phyloP scores from a whole-genome alignment of 768 basidiomycete genomes.

The Steccherinum ochraceum region DNA sequence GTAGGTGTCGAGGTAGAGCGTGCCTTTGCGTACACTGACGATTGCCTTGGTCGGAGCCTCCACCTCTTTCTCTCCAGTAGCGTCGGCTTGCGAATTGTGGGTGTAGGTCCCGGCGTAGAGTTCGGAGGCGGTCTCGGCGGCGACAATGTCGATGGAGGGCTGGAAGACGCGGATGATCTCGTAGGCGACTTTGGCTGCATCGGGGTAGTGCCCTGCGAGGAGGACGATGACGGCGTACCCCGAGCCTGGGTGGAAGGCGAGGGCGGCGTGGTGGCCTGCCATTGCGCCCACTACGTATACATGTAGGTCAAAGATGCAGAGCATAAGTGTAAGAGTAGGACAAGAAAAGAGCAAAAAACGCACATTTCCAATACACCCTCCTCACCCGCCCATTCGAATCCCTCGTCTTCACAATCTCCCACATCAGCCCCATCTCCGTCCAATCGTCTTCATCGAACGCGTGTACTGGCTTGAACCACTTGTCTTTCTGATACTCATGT shows the following conservation, averaged over 20 bases:
- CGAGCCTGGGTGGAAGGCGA: constrained; percentile 22
- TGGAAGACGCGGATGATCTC: constrained; percentile 21
- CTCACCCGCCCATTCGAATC: constrained; percentile 16
- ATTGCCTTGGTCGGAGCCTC: neutral
- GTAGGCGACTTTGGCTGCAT: constrained; percentile 18
- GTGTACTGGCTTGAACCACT: constrained; percentile 26
- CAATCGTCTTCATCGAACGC: constrained; percentile 24
- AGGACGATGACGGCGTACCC: constrained; percentile 25
- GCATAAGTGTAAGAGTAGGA: neutral
- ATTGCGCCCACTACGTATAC: constrained; percentile 20
- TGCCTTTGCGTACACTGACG: constrained; percentile 15
- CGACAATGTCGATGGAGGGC: constrained; percentile 19
- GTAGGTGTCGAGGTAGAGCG: constrained; percentile 16
- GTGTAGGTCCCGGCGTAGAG: constrained; percentile 22
- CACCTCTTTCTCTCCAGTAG: too few relatives aligned
- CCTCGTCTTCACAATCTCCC: constrained; percentile 19
- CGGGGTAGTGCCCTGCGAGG: constrained; percentile 16
- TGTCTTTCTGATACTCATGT: constrained; percentile 16
- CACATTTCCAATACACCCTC: constrained; percentile 24
- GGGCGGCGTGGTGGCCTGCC: constrained; percentile 17
- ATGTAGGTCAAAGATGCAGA: neutral
- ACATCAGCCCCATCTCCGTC: constrained; percentile 16
- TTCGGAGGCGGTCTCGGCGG: constrained; percentile 6
- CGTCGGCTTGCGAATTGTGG: too few relatives aligned
- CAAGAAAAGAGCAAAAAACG: constrained; percentile 1